phyloP scores from a whole-genome alignment of 2,329 filamentous ascomycete genomes.

The Diaporthe australafricana region DNA sequence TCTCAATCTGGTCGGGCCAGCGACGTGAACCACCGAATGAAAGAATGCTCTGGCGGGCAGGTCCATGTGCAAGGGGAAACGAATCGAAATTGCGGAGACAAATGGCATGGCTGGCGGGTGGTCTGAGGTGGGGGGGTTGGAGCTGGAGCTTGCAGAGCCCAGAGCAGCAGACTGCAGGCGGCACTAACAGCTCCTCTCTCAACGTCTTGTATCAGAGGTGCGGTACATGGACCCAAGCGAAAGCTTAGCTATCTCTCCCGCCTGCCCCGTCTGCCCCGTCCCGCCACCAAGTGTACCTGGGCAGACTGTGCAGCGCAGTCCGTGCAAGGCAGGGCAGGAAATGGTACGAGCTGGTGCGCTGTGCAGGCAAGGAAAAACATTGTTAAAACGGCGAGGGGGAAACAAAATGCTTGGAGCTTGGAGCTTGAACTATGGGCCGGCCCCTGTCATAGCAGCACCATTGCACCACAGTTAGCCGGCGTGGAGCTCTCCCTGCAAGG shows the following conservation, averaged over 20 bases:
- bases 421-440: conserved; percentile 26
- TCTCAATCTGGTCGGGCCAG: not conserved
- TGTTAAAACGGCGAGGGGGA: conserved; percentile 8
- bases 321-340: not conserved
- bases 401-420: not conserved
- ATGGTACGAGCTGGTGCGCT: not conserved
- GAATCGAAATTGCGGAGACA: not conserved
- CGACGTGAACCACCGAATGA: not conserved
- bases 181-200: not conserved
- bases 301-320: no score
- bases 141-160: not conserved
- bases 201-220: conserved; percentile 11
- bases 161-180: not conserved
- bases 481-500: conserved; percentile 31
- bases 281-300: not conserved
- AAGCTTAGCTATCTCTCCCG: conserved; percentile 10
- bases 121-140: not conserved
- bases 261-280: not conserved
- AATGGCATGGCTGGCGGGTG: conserved; percentile 6
- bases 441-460: not conserved
- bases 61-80: not conserved
- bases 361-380: not conserved
- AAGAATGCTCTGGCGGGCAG: not conserved
- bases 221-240: conserved; percentile 1
- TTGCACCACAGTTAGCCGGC: not conserved